Evolutionary conservation across 2,329 filamentous ascomycete genomes (phyloP).

Genomic region (Westerdykella ornata): DNA sequence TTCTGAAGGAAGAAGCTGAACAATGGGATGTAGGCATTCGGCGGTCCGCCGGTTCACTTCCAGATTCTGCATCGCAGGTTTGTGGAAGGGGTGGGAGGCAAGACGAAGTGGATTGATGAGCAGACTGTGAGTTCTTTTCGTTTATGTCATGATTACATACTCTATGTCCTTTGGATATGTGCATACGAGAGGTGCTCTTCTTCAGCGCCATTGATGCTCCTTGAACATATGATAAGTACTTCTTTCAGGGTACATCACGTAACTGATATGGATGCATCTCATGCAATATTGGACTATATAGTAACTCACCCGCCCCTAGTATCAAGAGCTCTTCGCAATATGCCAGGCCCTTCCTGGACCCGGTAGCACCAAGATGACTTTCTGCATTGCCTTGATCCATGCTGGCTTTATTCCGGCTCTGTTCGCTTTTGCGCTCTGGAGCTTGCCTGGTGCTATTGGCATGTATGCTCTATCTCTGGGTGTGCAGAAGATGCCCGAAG

Average conservation of each 20-base stretch:
- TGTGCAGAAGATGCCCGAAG: slow-evolving; percentile 53
- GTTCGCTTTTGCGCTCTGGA: slow-evolving; percentile 58
- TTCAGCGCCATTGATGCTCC: no score
- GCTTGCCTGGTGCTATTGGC: slow-evolving; percentile 61
- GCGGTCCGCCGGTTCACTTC: slow-evolving; percentile 61
- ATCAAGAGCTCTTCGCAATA: slow-evolving; percentile 65
- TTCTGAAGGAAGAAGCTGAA: background rate
- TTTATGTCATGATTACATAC: background rate
- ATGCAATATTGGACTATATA: no score
- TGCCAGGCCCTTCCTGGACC: slow-evolving; percentile 63
- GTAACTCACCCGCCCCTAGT: slow-evolving; percentile 41
- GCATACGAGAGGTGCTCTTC: no score
- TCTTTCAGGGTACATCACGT: no score
- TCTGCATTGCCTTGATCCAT: slow-evolving; percentile 60
- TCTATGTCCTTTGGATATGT: no score
- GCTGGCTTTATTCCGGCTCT: slow-evolving; percentile 54
- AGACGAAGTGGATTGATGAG: slow-evolving; percentile 58
- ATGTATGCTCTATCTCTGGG: slow-evolving; percentile 64
- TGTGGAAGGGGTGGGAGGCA: slow-evolving; percentile 44
- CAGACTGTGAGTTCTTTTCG: slow-evolving; percentile 45
- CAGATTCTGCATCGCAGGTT: slow-evolving; percentile 57
- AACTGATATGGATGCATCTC: no score
- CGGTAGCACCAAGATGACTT: slow-evolving; percentile 64
- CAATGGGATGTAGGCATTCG: slow-evolving; percentile 41
- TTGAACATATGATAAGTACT: no score